A percentile compares a stretch with the other conserved stretches of the same genome.
phyloP scores from a whole-genome alignment of 352 stramenopile species.

The Elongisporangium prolatum region DNA sequence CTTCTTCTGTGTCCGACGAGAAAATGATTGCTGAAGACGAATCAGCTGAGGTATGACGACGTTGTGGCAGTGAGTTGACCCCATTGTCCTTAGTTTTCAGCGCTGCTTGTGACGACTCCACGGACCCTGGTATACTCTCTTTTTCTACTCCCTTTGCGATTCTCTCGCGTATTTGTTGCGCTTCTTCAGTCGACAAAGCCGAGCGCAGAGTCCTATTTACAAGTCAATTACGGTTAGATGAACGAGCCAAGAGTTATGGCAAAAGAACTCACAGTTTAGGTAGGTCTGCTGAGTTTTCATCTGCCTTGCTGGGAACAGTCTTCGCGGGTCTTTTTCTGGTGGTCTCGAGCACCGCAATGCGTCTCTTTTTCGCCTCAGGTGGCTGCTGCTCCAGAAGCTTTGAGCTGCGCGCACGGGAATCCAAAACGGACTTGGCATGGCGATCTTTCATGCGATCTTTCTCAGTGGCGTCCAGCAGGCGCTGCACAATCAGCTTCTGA shows the following conservation, averaged over 20 bases:
- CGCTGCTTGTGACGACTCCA: background rate
- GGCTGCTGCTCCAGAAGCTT: slow-evolving; percentile 44
- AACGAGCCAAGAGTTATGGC: background rate
- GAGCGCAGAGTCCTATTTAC: slow-evolving; percentile 19
- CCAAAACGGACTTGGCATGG: slow-evolving; percentile 65
- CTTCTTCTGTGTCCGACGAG: background rate
- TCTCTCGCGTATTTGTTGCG: slow-evolving; percentile 21
- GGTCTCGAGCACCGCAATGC: slow-evolving; percentile 11
- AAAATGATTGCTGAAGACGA: background rate
- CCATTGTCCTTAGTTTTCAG: background rate
- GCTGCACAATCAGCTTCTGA: slow-evolving; percentile 80
- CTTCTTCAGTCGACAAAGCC: slow-evolving; percentile 28
- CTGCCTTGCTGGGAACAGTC: slow-evolving; percentile 1
- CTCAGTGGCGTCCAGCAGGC: slow-evolving; percentile 65
- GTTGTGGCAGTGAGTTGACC: background rate
- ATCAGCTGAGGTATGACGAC: background rate
- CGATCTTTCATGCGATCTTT: slow-evolving; percentile 82
- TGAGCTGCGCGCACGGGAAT: slow-evolving; percentile 62
- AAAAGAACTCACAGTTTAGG: background rate
- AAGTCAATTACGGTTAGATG: no score
- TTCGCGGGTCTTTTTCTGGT: slow-evolving; percentile 2
- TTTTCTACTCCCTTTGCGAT: slow-evolving; percentile 27
- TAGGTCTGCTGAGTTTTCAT: background rate
- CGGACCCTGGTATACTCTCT: no score
- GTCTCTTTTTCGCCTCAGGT: slow-evolving; percentile 4